Percentiles rank a stretch among this genome's conserved stretches.
Conservation (phyloP, 2,329 filamentous ascomycete genomes). For the Calonectria montana region DNA sequence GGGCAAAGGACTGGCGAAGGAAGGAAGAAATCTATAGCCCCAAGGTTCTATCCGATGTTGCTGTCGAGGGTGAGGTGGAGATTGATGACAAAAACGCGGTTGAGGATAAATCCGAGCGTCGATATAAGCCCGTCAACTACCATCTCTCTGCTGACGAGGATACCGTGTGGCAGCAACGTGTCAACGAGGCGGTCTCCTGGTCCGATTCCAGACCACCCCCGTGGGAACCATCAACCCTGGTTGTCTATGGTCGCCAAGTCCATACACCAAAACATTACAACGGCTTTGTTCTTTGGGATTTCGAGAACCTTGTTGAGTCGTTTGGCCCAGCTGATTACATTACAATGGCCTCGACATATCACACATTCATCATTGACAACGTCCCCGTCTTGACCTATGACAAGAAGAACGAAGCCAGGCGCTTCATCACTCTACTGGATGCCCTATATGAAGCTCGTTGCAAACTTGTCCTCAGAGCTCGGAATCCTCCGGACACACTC, state of each 20-base stretch:
- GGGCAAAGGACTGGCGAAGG: constrained; percentile 76
- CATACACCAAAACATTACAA: constrained; percentile 67
- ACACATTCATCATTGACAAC: constrained; percentile 79
- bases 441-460: constrained; percentile 86
- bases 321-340: constrained; percentile 88
- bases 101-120: constrained; percentile 30
- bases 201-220: constrained; percentile 32
- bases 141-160: constrained; percentile 43
- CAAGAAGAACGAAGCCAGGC: constrained; percentile 83
- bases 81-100: neutral
- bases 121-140: constrained; percentile 47
- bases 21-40: constrained; percentile 54
- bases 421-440: constrained; percentile 84
- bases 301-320: constrained; percentile 73
- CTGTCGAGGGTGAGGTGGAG: neutral
- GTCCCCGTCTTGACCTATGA: constrained; percentile 74
- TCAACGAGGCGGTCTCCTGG: constrained; percentile 41
- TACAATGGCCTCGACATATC: constrained; percentile 81
- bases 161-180: constrained; percentile 41
- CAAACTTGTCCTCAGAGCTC: constrained; percentile 77
- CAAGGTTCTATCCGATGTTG: neutral
- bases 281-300: constrained; percentile 74
- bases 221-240: constrained; percentile 58
- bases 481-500: constrained; percentile 75
- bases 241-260: constrained; percentile 74